A percentile compares a stretch with the other conserved stretches of the same genome.
Conservation (phyloP, 1,284 basidiomycete species). For the Rhodotorula glutinis region DNA sequence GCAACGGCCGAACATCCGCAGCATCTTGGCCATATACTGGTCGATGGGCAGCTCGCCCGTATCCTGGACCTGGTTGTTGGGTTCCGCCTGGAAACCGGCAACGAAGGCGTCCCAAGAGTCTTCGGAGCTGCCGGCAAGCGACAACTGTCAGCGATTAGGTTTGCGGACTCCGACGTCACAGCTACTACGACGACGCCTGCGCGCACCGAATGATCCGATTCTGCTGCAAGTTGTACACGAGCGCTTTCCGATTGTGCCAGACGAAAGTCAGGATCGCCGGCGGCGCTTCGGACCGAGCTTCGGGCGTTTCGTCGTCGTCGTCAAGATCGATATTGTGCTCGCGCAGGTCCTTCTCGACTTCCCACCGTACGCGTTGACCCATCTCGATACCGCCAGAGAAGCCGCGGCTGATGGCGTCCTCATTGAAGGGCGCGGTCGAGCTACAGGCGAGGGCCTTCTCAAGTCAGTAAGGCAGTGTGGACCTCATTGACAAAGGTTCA, state of each 20-base stretch:
- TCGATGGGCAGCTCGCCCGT: not conserved
- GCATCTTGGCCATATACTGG: not conserved
- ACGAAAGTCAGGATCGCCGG: not conserved
- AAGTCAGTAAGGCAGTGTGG: not conserved
- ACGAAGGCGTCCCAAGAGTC: constrained; percentile 5
- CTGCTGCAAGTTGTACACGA: not conserved
- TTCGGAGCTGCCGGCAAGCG: not conserved
- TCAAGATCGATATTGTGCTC: constrained; percentile 15
- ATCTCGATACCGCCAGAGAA: not conserved
- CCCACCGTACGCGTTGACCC: not conserved
- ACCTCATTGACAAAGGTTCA: too few relatives aligned
- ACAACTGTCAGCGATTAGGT: not conserved
- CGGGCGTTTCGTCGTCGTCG: not conserved
- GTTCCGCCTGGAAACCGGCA: not conserved
- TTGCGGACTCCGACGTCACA: too few relatives aligned
- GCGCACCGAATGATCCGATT: constrained; percentile 1
- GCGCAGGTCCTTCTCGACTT: constrained; percentile 12
- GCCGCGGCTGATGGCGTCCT: not conserved
- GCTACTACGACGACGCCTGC: accelerated
- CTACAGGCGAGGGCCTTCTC: constrained; percentile 1
- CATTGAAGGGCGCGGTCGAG: constrained; percentile 11
- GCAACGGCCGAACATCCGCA: not conserved
- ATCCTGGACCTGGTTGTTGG: constrained; percentile 2
- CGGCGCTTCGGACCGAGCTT: not conserved
- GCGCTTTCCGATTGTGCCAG: not conserved